A percentile compares a stretch with the other conserved stretches of the same genome.
Evolutionary conservation across 805 yeast genomes (phyloP).

Genomic region (Candida sakaeoensis): DNA sequence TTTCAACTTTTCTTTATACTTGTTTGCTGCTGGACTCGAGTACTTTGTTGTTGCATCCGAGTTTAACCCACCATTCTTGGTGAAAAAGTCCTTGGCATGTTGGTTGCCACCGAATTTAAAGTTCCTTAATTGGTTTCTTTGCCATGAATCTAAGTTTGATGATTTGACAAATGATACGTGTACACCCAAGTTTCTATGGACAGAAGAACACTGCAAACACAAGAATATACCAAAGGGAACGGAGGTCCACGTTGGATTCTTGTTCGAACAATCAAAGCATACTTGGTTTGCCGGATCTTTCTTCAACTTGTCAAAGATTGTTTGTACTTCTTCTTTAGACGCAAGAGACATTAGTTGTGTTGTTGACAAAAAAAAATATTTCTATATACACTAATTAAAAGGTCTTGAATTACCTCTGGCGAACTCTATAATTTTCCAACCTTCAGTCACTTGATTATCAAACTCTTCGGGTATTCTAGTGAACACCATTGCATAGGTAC

Average conservation of each 20-base stretch:
- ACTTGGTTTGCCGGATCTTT: constrained; percentile 70
- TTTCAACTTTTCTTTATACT: constrained; percentile 77
- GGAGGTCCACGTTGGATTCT: constrained; percentile 98
- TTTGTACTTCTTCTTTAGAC: constrained; percentile 63
- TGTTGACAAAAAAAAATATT: constrained; percentile 2
- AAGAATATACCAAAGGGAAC: constrained; percentile 91
- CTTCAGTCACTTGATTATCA: constrained; percentile 87
- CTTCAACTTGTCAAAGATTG: constrained; percentile 60
- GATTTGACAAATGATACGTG: constrained; percentile 95
- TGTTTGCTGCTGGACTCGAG: constrained; percentile 72
- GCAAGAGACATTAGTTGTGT: constrained; percentile 54
- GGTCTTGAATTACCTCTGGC: constrained; percentile 91
- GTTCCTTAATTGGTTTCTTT: constrained; percentile 80
- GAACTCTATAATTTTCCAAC: constrained; percentile 94
- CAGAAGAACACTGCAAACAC: constrained; percentile 93
- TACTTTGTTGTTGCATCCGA: constrained; percentile 73
- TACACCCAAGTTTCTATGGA: constrained; percentile 93
- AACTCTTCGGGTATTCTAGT: constrained; percentile 91
- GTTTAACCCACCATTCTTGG: constrained; percentile 81
- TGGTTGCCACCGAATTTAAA: constrained; percentile 94
- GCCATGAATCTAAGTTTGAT: constrained; percentile 91
- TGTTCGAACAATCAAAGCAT: constrained; percentile 92
- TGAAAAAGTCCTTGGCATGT: constrained; percentile 75
- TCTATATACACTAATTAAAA: constrained; percentile 40
- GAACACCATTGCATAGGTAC: constrained; percentile 94